Base-by-base conservation (phyloP, 208 protist genomes). In the Leishmania guyanensis region DNA sequence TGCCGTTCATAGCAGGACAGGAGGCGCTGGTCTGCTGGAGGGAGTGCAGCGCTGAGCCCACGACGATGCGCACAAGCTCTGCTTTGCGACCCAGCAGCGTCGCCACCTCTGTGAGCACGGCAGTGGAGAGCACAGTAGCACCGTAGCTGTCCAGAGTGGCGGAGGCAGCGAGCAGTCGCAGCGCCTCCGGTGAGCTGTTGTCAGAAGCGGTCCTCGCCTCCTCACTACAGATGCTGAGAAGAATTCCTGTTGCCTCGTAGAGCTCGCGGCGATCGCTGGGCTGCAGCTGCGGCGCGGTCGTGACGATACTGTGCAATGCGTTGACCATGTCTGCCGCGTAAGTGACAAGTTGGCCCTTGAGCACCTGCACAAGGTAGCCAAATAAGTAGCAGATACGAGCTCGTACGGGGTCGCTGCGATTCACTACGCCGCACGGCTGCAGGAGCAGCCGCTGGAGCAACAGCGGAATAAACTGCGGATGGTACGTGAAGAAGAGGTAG, bases 361-460 rank as follows among this genome's bases (percentile, higher is more conserved):
- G 84, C 22, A 91, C 60, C 65, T 91, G 87, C n/a, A 95, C 62
- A 2, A 97, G 68, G 68, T 93, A 93, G 16, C 90, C 85, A 77
- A 94, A 94, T 1, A 94, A 75, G 75, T 93, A 94, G 84, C 91
- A 95, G 54, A 95, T 88, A 51, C 92, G 90, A 0, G 85, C 77
- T 1, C 93, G 91, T 22, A 92, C 90, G 22, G 83, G 80, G 50
- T 88, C 89, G 71, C 91, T 86, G 9, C 50, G 43, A 86, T 94
- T 95, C 71, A 88, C 87, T 8, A 97, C 86, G 53, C 93, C 93
- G 75, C 87, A 84, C 9, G 90, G 93, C 72, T 86, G 73, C 39
- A 95, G 85, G 22, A 97, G 84, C 8, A 95, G 81, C 2, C 86
- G 91, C 54, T 97, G 89, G 16, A 97, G 86, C 62, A 95, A 77